Evolutionary conservation across 164 flowering plant genomes (phyloP), one percentile per base, ranked within the genome.

Genomic region (Aristolochia fimbriata): DNA sequence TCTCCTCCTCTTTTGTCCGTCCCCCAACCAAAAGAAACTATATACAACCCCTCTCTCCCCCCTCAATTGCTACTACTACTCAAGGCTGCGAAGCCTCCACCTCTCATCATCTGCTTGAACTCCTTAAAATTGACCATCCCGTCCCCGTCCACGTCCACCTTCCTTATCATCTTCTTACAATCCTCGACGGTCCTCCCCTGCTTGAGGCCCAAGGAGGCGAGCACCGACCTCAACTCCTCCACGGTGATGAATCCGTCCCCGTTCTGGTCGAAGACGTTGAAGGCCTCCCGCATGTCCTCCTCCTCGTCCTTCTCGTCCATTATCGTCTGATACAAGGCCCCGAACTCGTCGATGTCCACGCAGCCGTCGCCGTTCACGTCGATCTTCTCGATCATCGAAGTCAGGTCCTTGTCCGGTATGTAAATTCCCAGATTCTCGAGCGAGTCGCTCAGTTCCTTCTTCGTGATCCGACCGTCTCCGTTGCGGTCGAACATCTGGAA

Each of bases 71-170:
- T 54, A 27, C 27, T 47, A 47, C 61, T 70, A 66, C 72, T 52
- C 74, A 77, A 72, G 3, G 81, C 77, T 55, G 74, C 79, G 70
- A 81, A 77, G 0, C 83, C 84, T 19, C 85, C 81, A 0, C 74
- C 81, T 60, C 75, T 82, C 87, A 84, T 82, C 91, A 84, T 84
- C 59, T 79, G 74, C 74, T 72, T 76, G 48, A 84, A 84, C 76
- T 85, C 91, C 47, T 78, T 73, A 51, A 25, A 83, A 55, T 81
- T 70, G 15, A 85, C 88, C 81, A 59, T 81, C 10, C 91, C 88
- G 68, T 85, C 91, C 0, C 91, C 91, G 61, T 85, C 91, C 1
- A 55, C 83, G 52, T 85, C 91, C 51, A 85, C 92, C 70, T 77
- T 83, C 69, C 16, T 75, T 5, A 83, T 85, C 92, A 85, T 85